These are phyloP conservation scores for Diaporthe caulivora DNA, from an alignment of 2,329 filamentous ascomycete species.

Conservation along the genomic window DNA sequence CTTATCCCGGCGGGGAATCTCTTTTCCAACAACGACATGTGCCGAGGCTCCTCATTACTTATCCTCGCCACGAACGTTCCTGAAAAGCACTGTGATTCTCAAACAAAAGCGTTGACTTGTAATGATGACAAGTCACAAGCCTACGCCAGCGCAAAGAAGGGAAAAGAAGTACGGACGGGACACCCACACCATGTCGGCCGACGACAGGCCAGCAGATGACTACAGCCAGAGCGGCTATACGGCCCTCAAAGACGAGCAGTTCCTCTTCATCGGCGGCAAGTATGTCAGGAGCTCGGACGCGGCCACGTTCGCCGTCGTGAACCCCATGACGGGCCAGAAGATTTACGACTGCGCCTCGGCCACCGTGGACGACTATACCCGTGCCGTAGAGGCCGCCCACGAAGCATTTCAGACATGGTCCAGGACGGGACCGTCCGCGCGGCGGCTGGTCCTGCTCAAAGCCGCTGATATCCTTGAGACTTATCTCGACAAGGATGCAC, in stretches of 20 bases:
- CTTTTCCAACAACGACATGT: constrained; percentile 15
- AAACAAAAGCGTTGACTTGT: not conserved
- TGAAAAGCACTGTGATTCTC: not conserved
- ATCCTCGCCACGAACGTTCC: not conserved
- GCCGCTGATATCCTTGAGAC: constrained; percentile 70
- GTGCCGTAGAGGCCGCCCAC: constrained; percentile 62
- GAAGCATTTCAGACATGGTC: constrained; percentile 73
- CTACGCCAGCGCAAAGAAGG: constrained; percentile 1
- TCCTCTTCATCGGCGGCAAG: constrained; percentile 45
- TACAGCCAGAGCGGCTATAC: constrained; percentile 17
- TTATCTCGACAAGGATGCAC: constrained; percentile 56
- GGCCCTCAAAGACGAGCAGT: constrained; percentile 9
- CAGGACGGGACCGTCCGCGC: constrained; percentile 64
- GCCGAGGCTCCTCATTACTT: not conserved
- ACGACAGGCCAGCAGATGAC: not conserved
- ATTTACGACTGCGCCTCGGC: constrained; percentile 69
- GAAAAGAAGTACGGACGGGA: constrained; percentile 9
- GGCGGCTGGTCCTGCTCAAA: constrained; percentile 72
- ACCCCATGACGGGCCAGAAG: constrained; percentile 55
- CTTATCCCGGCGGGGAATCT: constrained; percentile 28
- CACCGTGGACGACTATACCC: constrained; percentile 64
- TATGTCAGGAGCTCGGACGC: constrained; percentile 42
- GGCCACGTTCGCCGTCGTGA: constrained; percentile 45
- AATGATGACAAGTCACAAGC: not conserved
- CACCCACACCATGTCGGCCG: not conserved